Evolutionary conservation across 148 eudicot genomes (phyloP).

Genomic region (Spergularia bocconei): DNA sequence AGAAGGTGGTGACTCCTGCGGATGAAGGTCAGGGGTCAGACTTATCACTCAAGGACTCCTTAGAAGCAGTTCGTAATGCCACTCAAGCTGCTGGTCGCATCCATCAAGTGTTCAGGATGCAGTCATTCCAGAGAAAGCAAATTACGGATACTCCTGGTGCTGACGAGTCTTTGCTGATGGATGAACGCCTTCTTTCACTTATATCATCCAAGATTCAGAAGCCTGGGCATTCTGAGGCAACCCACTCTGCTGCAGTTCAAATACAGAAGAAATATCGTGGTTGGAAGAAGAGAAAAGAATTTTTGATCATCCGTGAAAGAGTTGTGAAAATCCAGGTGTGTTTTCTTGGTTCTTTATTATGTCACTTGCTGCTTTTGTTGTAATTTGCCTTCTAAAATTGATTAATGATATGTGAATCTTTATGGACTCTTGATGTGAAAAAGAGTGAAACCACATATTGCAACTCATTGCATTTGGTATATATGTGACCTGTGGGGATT

Average conservation of each 20-base stretch:
- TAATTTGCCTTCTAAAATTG: background rate
- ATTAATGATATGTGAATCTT: conserved; percentile 1
- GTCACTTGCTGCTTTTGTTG: background rate
- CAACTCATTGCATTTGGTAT: background rate
- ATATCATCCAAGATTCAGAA: conserved; percentile 43
- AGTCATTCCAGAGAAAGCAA: conserved; percentile 55
- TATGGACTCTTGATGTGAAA: background rate
- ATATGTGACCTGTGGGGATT: background rate
- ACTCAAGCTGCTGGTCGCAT: conserved; percentile 70
- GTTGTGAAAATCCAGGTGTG: conserved; percentile 68
- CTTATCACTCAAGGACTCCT: conserved; percentile 50
- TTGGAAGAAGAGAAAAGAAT: conserved; percentile 59
- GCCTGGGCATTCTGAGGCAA: conserved; percentile 34
- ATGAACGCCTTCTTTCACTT: conserved; percentile 49
- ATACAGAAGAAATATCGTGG: conserved; percentile 74
- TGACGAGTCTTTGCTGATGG: conserved; percentile 40
- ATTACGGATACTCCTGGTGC: conserved; percentile 26
- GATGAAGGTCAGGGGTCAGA: conserved; percentile 40
- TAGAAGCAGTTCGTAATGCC: conserved; percentile 62
- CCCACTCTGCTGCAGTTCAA: conserved; percentile 53
- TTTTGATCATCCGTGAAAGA: conserved; percentile 47
- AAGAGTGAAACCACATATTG: background rate
- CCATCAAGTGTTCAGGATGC: conserved; percentile 63
- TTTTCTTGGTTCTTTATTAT: conserved; percentile 2
- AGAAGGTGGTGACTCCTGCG: conserved; percentile 37